phyloP scores from a whole-genome alignment of 2,329 filamentous ascomycete species.

The Phaeosphaeria sp. region DNA sequence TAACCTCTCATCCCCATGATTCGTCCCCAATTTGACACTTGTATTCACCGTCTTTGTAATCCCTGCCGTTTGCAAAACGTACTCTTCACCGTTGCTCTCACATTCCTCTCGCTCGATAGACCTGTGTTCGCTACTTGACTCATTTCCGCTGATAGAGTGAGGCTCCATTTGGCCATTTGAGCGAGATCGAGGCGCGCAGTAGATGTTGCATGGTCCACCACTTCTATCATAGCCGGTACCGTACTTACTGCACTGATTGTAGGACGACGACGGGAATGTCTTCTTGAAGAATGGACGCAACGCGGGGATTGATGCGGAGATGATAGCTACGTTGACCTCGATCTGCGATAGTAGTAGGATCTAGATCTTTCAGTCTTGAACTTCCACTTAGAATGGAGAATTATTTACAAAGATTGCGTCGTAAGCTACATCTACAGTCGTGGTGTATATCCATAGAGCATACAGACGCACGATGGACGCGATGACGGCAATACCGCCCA shows the following conservation, averaged over 20 bases:
- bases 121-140: conserved; percentile 1
- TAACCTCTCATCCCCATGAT: background rate
- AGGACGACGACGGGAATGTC: conserved; percentile 10
- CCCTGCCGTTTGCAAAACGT: conserved; percentile 10
- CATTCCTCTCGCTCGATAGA: background rate
- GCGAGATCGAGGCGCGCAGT: background rate
- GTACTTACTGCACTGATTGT: conserved; percentile 1
- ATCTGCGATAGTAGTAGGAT: conserved; percentile 50
- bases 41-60: conserved; percentile 19
- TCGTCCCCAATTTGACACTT: background rate
- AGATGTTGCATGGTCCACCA: background rate
- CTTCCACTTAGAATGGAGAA: background rate
- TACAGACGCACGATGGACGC: conserved; percentile 27
- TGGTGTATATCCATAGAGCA: conserved; percentile 24
- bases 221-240: background rate
- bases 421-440: conserved; percentile 20
- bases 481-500: conserved; percentile 23
- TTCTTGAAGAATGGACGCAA: conserved; percentile 45
- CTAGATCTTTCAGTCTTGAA: conserved; percentile 5
- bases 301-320: conserved; percentile 49
- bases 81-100: conserved; percentile 16
- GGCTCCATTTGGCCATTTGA: conserved; percentile 14
- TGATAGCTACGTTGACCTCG: conserved; percentile 51
- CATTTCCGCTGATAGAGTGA: conserved; percentile 4
- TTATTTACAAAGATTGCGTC: conserved; percentile 20